Evolutionary conservation across 1,139 yeast species (phyloP).

Genomic region (Spathaspora sp.): DNA sequence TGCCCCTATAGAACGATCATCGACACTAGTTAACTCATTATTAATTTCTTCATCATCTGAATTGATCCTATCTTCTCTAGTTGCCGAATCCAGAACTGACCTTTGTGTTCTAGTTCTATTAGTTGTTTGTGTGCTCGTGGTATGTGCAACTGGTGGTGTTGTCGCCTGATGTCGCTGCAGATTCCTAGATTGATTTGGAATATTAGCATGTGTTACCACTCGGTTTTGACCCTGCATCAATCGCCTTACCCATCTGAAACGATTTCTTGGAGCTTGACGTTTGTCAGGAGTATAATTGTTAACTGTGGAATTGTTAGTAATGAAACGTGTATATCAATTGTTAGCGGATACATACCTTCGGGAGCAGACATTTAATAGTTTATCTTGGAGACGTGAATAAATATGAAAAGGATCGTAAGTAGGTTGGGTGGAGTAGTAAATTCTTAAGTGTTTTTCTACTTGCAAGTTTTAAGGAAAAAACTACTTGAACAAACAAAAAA

Average conservation of each 20-base stretch:
- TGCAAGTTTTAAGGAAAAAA: not conserved
- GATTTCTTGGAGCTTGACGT: slow-evolving; percentile 27
- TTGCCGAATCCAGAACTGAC: slow-evolving; percentile 1
- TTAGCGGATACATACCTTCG: slow-evolving; percentile 12
- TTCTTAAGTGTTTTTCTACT: too few species aligned
- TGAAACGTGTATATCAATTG: not conserved
- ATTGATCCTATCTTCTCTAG: not conserved
- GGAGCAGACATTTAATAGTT: slow-evolving; percentile 9
- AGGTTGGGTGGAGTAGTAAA: too few species aligned
- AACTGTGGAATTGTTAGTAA: not conserved
- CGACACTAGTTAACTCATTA: slow-evolving; percentile 2
- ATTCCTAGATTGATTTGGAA: slow-evolving; percentile 5
- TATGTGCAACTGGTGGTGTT: not conserved
- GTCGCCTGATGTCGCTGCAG: not conserved
- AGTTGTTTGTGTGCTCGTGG: not conserved
- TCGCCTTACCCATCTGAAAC: slow-evolving; percentile 49
- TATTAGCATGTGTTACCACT: slow-evolving; percentile 3
- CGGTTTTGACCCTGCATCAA: slow-evolving; percentile 46
- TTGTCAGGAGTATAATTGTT: slow-evolving; percentile 11
- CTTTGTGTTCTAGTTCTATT: not conserved
- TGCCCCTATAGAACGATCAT: slow-evolving; percentile 8
- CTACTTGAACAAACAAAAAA: not conserved
- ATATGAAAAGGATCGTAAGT: too few species aligned
- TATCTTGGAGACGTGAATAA: not conserved
- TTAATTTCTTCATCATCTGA: not conserved